Base-by-base conservation (phyloP, 257 asterid genomes). In the Anisodus tanguticus region DNA sequence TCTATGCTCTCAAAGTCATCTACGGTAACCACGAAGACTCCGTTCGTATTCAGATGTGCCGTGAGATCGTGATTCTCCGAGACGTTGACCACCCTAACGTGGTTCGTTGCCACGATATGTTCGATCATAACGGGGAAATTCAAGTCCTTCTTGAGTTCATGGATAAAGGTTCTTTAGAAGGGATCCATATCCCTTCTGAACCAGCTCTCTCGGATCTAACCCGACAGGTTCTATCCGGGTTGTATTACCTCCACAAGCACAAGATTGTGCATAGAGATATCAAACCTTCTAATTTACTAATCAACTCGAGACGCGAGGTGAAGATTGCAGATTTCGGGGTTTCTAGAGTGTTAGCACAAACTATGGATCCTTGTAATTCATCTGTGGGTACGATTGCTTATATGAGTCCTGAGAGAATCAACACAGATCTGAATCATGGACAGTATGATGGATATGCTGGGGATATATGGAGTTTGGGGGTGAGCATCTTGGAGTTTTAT, bases 341-440 rank as follows among this genome's bases (percentile, higher is more conserved):
- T 0, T 92, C 97, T 0, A 71, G 98, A 39, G 89, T 95, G 16
- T 86, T 95, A 16, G 93, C 93, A 0, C 98, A 95, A 87, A 95
- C 98, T 0, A 92, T 95, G 98, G 98, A 95, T 82, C 93, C 97
- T 17, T 95, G 98, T 67, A 95, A 95, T 53, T 93, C 98, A 1
- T 91, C 98, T 1, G 98, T 95, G 0, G 98, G 98, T 58, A 95
- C 98, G 1, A 95, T 95, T 77, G 98, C 98, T 19, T 93, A 93
- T 86, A 95, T 95, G 98, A 92, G 97, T 80, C 98, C 98, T 0
- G 98, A 93, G 83, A 88, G 98, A 79, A 95, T 95, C 66, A 93
- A 93, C 83, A 95, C 98, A 22, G 98, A 95, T 90, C 88, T 95
- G 59, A 95, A 95, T 74, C 98, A 93, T 3, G 98, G 98, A n/a